Evolutionary conservation across 352 stramenopile species (phyloP).

Genomic region (Globisporangium megalacanthum): DNA sequence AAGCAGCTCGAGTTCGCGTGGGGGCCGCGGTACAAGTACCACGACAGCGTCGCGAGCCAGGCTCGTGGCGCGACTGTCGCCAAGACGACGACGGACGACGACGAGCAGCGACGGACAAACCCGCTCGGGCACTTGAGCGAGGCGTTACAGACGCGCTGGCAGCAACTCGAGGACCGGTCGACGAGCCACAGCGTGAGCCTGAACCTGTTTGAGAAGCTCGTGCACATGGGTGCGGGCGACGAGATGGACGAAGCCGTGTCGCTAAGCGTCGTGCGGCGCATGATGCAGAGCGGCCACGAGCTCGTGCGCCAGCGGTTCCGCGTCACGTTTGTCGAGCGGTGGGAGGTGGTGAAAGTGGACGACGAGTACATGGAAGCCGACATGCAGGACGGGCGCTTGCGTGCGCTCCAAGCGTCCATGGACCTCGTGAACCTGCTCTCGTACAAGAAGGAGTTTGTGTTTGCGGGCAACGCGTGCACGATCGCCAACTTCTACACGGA

Average conservation of each 20-base stretch:
- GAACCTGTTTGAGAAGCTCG: conserved; percentile 47
- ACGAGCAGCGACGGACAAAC: conserved; percentile 20
- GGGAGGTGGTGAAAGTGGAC: conserved; percentile 53
- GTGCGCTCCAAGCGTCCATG: conserved; percentile 66
- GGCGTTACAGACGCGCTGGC: conserved; percentile 43
- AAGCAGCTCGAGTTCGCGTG: conserved; percentile 52
- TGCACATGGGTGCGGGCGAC: conserved; percentile 26
- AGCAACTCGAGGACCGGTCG: conserved; percentile 43
- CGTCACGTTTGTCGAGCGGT: conserved; percentile 73
- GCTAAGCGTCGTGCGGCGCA: conserved; percentile 40
- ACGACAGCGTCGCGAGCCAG: conserved; percentile 12
- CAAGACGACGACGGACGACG: too few species aligned
- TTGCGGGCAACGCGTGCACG: conserved; percentile 53
- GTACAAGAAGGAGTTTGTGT: conserved; percentile 87
- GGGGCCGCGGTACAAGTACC: conserved; percentile 49
- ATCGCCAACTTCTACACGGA: conserved; percentile 78
- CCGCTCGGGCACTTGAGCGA: conserved; percentile 42
- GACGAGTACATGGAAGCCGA: conserved; percentile 37
- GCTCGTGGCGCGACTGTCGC: background rate
- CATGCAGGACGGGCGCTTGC: conserved; percentile 39
- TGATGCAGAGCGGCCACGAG: conserved; percentile 55
- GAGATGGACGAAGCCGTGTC: conserved; percentile 51
- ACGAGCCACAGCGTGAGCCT: conserved; percentile 45
- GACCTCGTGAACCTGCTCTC: conserved; percentile 79
- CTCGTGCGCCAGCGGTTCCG: conserved; percentile 69